Evolutionary conservation across 768 basidiomycete species (phyloP).

Genomic region (Kwoniella botswanensis): DNA sequence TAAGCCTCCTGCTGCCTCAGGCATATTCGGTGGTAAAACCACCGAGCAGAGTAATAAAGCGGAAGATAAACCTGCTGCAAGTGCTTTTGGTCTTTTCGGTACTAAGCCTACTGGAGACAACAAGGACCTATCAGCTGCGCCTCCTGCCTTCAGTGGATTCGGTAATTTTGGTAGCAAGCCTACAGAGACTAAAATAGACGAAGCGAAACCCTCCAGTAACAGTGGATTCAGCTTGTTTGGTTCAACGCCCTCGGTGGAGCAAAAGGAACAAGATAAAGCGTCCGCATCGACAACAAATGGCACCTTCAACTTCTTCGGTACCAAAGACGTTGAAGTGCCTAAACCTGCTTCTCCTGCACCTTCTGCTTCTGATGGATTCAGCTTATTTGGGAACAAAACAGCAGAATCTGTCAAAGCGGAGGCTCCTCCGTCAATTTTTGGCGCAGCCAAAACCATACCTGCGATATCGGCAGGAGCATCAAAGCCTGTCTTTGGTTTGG

Average conservation of each 20-base stretch:
- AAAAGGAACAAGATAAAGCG: neutral
- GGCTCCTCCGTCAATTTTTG: conserved; percentile 9
- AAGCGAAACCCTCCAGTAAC: neutral
- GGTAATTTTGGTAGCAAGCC: neutral
- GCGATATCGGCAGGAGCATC: conserved; percentile 25
- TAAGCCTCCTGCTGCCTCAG: conserved; percentile 14
- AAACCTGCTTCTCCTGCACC: neutral
- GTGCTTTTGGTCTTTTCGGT: conserved; percentile 21
- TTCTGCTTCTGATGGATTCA: conserved; percentile 13
- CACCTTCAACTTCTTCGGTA: conserved; percentile 20
- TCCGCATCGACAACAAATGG: neutral
- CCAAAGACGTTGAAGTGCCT: conserved; percentile 4
- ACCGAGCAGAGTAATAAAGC: neutral
- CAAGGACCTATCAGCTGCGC: conserved; percentile 7
- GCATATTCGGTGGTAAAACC: conserved; percentile 1
- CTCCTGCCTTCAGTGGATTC: conserved; percentile 3
- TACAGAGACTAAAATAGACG: neutral
- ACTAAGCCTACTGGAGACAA: conserved; percentile 8
- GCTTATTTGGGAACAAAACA: conserved; percentile 19
- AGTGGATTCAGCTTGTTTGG: conserved; percentile 13
- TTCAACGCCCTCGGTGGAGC: too few relatives aligned
- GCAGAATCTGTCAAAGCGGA: neutral
- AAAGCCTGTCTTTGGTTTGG: conserved; percentile 49
- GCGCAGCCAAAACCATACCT: conserved; percentile 22
- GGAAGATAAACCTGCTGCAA: neutral